Conservation (phyloP, 192 early-diverging fungal genomes). For the Podila epigama region DNA sequence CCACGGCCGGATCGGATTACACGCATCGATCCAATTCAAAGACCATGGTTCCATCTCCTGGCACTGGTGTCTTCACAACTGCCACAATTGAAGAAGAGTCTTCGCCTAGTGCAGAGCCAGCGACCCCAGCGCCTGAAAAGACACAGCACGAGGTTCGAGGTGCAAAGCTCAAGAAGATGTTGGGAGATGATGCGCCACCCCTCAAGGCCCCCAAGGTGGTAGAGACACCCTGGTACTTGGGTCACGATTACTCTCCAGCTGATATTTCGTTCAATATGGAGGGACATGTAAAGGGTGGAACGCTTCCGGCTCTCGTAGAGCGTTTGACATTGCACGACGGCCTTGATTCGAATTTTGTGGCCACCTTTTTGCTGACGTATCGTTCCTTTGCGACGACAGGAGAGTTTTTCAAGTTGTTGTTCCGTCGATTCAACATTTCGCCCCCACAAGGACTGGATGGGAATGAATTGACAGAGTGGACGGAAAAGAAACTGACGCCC, state of each 20-base stretch:
- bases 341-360: slow-evolving; percentile 81
- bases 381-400: slow-evolving; percentile 87
- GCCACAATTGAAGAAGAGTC: slow-evolving; percentile 4
- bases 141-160: slow-evolving; percentile 18
- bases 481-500: slow-evolving; percentile 84
- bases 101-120: background rate
- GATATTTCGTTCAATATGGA: slow-evolving; percentile 89
- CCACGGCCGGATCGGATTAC: slow-evolving; percentile 26
- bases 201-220: slow-evolving; percentile 21
- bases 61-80: slow-evolving; percentile 29
- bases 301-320: slow-evolving; percentile 84
- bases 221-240: slow-evolving; percentile 79
- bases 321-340: slow-evolving; percentile 91
- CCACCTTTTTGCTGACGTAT: slow-evolving; percentile 94
- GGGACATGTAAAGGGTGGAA: slow-evolving; percentile 90
- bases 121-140: background rate
- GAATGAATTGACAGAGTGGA: slow-evolving; percentile 80
- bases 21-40: slow-evolving; percentile 21
- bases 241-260: slow-evolving; percentile 74
- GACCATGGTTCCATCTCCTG: slow-evolving; percentile 7
- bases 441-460: slow-evolving; percentile 71
- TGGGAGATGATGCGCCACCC: slow-evolving; percentile 61
- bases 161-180: slow-evolving; percentile 63
- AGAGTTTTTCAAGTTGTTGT: slow-evolving; percentile 79
- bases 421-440: slow-evolving; percentile 78